Conservation (phyloP, 2,329 filamentous ascomycete species). For the Talaromyces sp. region DNA sequence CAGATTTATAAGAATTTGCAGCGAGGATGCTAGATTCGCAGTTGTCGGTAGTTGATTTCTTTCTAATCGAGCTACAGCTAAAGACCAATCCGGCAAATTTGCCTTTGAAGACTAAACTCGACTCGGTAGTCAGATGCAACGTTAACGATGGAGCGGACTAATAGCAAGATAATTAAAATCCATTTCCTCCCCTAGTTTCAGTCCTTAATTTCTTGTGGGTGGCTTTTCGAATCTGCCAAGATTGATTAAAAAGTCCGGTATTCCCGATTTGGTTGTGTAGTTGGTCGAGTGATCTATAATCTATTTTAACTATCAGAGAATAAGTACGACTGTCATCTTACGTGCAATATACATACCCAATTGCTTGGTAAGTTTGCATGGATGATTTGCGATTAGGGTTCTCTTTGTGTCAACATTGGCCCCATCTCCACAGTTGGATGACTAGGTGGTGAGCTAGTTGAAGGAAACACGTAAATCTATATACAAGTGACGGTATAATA, state of each 20-base stretch:
- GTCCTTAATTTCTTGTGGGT: background rate
- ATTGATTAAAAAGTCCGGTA: background rate
- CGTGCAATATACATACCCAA: background rate
- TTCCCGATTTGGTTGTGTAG: too few relatives aligned
- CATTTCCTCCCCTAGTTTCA: background rate
- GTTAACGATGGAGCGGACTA: background rate
- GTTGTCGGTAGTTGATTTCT: background rate
- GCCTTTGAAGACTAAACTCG: background rate
- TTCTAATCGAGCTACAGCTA: background rate
- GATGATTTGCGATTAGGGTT: background rate
- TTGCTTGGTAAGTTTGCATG: background rate
- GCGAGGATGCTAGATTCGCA: background rate
- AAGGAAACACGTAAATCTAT: background rate
- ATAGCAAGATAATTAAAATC: background rate
- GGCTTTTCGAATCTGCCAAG: background rate
- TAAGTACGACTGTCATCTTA: background rate
- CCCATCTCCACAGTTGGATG: background rate
- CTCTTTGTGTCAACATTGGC: background rate
- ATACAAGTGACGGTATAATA: background rate
- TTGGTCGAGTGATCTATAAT: background rate
- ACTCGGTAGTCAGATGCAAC: background rate
- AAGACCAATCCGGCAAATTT: background rate
- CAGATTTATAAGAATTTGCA: background rate
- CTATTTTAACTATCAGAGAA: background rate
- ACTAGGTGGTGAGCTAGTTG: background rate